Evolutionary conservation across 331 rosid species (phyloP).

Genomic region (Rhamnella rubrinervis): DNA sequence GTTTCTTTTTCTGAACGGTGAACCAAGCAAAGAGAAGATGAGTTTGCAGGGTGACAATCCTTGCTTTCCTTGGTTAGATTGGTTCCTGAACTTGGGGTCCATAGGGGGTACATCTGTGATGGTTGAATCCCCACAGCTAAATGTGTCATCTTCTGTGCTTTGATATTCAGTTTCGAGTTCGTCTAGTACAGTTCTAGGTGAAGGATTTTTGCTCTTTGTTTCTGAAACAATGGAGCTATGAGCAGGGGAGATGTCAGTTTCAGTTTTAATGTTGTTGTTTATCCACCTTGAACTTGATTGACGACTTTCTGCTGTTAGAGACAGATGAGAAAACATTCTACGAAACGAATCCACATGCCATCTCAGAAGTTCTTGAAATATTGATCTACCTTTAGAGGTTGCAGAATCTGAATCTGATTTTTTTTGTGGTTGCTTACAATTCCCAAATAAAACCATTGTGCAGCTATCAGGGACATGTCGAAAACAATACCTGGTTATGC

Average conservation of each 20-base stretch:
- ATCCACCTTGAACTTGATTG: slow-evolving; percentile 34
- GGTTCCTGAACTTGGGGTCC: slow-evolving; percentile 25
- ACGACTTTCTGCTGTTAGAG: slow-evolving; percentile 26
- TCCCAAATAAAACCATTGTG: slow-evolving; percentile 58
- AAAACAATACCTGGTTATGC: slow-evolving; percentile 59
- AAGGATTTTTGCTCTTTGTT: slow-evolving; percentile 22
- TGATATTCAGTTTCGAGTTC: slow-evolving; percentile 56
- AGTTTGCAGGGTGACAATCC: slow-evolving; percentile 51
- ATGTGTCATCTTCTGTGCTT: slow-evolving; percentile 71
- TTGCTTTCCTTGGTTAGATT: slow-evolving; percentile 38
- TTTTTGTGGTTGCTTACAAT: slow-evolving; percentile 25
- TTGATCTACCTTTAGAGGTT: slow-evolving; percentile 63
- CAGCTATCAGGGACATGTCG: slow-evolving; percentile 62
- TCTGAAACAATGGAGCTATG: slow-evolving; percentile 28
- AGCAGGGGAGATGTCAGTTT: slow-evolving; percentile 35
- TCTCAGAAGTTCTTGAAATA: slow-evolving; percentile 3
- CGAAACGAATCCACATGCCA: neutral
- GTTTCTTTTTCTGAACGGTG: slow-evolving; percentile 61
- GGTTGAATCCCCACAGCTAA: slow-evolving; percentile 60
- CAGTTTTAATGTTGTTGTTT: slow-evolving; percentile 23
- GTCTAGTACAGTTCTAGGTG: slow-evolving; percentile 56
- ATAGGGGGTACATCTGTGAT: slow-evolving; percentile 45
- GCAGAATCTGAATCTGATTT: slow-evolving; percentile 30
- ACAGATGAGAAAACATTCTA: slow-evolving; percentile 15
- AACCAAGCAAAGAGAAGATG: slow-evolving; percentile 57